Evolutionary conservation across 495 filamentous ascomycete species (phyloP).

Genomic region (Bombardia bombarda): DNA sequence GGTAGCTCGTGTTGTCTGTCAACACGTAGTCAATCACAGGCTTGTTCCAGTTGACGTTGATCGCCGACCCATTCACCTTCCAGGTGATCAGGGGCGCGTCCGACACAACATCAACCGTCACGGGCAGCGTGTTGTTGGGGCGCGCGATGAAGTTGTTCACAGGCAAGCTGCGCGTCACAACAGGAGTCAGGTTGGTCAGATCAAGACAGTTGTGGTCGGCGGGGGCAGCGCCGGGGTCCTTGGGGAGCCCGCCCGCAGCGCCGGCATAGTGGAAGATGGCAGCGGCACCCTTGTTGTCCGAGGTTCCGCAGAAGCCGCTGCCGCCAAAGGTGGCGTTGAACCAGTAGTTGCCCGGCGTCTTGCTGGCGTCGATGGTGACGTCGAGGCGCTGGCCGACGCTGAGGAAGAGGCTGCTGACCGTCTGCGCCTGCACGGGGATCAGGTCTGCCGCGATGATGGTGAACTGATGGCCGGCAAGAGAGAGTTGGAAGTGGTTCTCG

Average conservation of each 20-base stretch:
- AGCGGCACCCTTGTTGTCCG: slow-evolving; percentile 21
- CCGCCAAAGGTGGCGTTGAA: slow-evolving; percentile 36
- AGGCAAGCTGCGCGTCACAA: slow-evolving; percentile 20
- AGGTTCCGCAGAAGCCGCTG: slow-evolving; percentile 20
- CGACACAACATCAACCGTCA: slow-evolving; percentile 12
- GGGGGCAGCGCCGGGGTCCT: slow-evolving; percentile 17
- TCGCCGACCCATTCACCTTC: slow-evolving; percentile 32
- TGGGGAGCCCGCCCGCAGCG: slow-evolving; percentile 19
- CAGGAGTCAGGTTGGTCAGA: slow-evolving; percentile 22
- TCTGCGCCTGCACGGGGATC: slow-evolving; percentile 42
- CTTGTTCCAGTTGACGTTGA: slow-evolving; percentile 36
- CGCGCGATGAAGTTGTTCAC: slow-evolving; percentile 15
- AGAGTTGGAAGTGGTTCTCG: slow-evolving; percentile 35
- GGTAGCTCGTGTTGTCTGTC: slow-evolving; percentile 27
- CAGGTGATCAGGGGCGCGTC: slow-evolving; percentile 25
- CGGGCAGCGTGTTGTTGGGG: slow-evolving; percentile 21
- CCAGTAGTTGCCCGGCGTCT: slow-evolving; percentile 53
- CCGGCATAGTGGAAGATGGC: slow-evolving; percentile 32
- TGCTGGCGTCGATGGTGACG: slow-evolving; percentile 55
- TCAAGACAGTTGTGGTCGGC: slow-evolving; percentile 24
- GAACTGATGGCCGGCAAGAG: slow-evolving; percentile 39
- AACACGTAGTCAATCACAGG: slow-evolving; percentile 32
- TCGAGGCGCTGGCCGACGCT: slow-evolving; percentile 65
- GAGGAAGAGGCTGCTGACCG: slow-evolving; percentile 41
- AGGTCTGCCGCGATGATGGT: slow-evolving; percentile 43